Conservation (phyloP, 352 stramenopile species). For the Blastocystis sp. region DNA sequence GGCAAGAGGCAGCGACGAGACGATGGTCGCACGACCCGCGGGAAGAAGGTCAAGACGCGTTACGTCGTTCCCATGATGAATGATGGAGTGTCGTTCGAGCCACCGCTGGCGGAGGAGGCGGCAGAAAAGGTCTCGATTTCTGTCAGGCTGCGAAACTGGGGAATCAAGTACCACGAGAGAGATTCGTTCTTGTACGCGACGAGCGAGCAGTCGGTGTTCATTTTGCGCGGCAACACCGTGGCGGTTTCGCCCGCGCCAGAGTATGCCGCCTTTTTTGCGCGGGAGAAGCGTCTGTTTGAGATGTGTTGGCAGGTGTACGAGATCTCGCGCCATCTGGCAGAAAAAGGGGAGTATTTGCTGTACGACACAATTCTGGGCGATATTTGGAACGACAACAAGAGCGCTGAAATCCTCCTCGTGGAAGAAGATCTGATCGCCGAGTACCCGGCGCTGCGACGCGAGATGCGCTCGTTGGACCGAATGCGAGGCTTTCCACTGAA, state of each 20-base stretch:
- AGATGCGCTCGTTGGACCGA: conserved; percentile 20
- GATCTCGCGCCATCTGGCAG: not conserved
- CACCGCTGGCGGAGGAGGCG: not conserved
- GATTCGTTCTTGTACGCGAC: conserved; percentile 16
- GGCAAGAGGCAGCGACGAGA: not conserved
- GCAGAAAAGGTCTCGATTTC: not conserved
- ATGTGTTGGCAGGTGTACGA: not conserved
- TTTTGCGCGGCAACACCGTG: not conserved
- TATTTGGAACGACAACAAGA: conserved; percentile 14
- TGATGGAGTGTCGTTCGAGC: conserved; percentile 1
- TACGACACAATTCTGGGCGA: conserved; percentile 15
- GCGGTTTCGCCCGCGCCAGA: not conserved
- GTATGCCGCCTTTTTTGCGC: not conserved
- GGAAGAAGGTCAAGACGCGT: not conserved
- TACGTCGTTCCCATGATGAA: not conserved
- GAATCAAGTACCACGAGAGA: conserved; percentile 31
- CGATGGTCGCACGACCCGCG: not conserved
- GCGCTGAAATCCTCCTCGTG: not conserved
- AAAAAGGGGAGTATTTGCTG: not conserved
- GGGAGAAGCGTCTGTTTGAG: conserved; percentile 3
- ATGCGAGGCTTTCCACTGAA: conserved; percentile 17
- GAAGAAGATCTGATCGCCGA: conserved; percentile 57
- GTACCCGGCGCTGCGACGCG: conserved; percentile 16
- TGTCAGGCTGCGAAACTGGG: conserved; percentile 16
- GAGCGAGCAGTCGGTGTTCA: not conserved